Conservation (phyloP, 371 early-diverging fungal species). For the Lichtheimia ornata region DNA sequence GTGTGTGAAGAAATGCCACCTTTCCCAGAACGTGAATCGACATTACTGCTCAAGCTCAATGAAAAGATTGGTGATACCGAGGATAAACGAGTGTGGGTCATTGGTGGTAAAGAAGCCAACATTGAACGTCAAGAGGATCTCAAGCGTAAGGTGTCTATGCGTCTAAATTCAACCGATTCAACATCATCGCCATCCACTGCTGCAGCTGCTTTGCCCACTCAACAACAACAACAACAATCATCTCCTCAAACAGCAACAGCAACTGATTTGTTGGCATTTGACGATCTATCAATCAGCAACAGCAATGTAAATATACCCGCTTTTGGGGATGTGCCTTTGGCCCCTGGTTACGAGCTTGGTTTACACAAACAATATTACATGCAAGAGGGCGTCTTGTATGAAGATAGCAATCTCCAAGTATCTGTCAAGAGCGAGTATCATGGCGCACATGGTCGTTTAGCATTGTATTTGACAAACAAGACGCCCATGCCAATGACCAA, state of each 20-base stretch:
- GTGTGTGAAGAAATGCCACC: conserved; percentile 98
- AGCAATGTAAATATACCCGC: conserved; percentile 10
- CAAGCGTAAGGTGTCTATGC: conserved; percentile 46
- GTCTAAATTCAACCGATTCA: conserved; percentile 27
- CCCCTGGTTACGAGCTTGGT: conserved; percentile 59
- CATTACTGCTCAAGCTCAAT: conserved; percentile 77
- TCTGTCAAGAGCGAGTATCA: conserved; percentile 91
- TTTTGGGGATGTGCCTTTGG: conserved; percentile 35
- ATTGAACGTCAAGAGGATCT: conserved; percentile 47
- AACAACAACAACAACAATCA: neutral
- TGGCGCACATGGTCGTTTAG: conserved; percentile 81
- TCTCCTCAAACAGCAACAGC: conserved; percentile 3
- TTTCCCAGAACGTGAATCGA: conserved; percentile 92
- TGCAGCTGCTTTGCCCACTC: neutral
- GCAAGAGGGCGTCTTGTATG: conserved; percentile 87
- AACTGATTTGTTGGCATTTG: conserved; percentile 36
- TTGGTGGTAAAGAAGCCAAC: conserved; percentile 90
- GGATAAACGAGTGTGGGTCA: conserved; percentile 93
- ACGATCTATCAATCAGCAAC: conserved; percentile 27
- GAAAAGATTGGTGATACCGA: conserved; percentile 89
- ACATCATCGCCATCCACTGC: conserved; percentile 13
- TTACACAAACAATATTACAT: conserved; percentile 64
- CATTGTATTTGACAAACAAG: conserved; percentile 89
- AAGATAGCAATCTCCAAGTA: conserved; percentile 83
- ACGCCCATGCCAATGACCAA: conserved; percentile 35